Base-by-base conservation (phyloP, 2,329 filamentous ascomycete genomes). In the Cercospora sesami region DNA sequence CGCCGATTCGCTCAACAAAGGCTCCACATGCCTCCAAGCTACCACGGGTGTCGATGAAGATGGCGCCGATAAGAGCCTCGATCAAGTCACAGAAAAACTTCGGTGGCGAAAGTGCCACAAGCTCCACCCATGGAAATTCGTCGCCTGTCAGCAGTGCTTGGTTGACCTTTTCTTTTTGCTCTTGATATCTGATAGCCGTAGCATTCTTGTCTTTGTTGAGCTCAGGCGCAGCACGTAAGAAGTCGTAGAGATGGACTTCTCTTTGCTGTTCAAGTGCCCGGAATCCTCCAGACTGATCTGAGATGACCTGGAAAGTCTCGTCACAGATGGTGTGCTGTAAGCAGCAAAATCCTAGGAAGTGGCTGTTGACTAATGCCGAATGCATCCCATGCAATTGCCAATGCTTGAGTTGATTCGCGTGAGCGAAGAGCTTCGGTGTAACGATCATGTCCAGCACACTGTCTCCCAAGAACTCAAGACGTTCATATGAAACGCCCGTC, bases 401-500 rank as follows among this genome's bases (percentile, higher is more conserved):
- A 60, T 87, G 86, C 2, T 82, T 78, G 10, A 87, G 79, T 2
- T 83, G 75, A 2, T 78, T 76, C 0, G 87, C 75, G 3, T 84
- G 80, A 0, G 81, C 74, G 77, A 87, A 91, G 5, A 94, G 80
- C n/a, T 80, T 83, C 0, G 81, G 82, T 7, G 92, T 88, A 60
- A 97, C 82, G 65, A 97, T 82, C 73, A 89, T 86, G 78, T 98
- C 94, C 0, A 98, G 86, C 2, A 97, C 83, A 0, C 93, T 87
- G 73, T 98, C 94, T 0, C 94, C 94, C 0, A 97, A 81, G 74
- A 95, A 97, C 75, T 97, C 94, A 0, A 97, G 85, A 0, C 93
- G 87, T 72, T 97, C 91, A 73, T 89, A 89, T 0, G 85, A 86
- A 39, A 80, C 78, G 12, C 88, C 84, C 23, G 80, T 83, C n/a